Base-by-base conservation (phyloP, 1,284 basidiomycete species). In the Wallemia hederae region DNA sequence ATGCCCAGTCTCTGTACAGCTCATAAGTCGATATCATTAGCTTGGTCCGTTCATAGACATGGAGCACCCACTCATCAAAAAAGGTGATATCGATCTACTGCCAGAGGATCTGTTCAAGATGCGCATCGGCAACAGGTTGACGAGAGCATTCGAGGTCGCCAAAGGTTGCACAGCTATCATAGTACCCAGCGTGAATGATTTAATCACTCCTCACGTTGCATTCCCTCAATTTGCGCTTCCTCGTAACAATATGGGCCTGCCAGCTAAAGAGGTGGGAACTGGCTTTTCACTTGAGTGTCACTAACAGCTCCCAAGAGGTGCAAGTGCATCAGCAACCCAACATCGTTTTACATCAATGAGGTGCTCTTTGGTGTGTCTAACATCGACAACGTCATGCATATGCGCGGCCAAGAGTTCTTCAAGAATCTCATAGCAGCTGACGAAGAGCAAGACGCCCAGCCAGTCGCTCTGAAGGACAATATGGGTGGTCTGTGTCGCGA, bases 1-100 rank as follows among this genome's bases (percentile, higher is more conserved):
- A 55, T 57, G 15, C 31, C 49, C 25, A 63, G 2, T 59, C 26
- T 27, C 24, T 59, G 17, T 27, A 55, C 33, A 61, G 59, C 24
- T 26, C 27, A 60, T 62, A 60, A 1, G 60, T 22, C 27, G 58
- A 60, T 17, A 59, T 28, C 7, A 24, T 0, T 66, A 91, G 89
- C 72, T 86, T 15, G 92, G 92, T 0, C 92, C 92, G 0, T 97
- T 97, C 67, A 71, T 97, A 33, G 86, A 92, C 64, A 70, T 77
- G 0, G 69, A 75, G 15, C 89, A 97, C 70, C 78, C 83, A 0
- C 72, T 75, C 55, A 77, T 97, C 62, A 79, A 78, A 67, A 69
- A 73, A 1, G 88, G 89, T 1, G 80, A 85, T 55, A 69, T 82
- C 26, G 79, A 82, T 61, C 71, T 76, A 59, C 72, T 79, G 1